These are phyloP conservation scores for Prunella vulgaris DNA, from an alignment of 257 asterid species.

Conservation along the genomic window DNA sequence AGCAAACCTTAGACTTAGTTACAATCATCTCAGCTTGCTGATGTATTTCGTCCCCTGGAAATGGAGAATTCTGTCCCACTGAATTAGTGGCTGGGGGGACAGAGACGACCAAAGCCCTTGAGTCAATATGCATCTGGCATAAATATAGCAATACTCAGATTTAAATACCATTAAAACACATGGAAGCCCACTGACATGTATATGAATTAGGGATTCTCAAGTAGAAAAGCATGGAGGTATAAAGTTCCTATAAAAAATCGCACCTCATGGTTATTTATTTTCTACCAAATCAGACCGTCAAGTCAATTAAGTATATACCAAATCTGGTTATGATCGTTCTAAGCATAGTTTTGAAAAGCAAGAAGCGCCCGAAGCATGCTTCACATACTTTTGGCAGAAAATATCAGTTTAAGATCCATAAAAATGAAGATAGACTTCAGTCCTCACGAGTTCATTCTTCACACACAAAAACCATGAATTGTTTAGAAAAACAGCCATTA, in stretches of 20 bases:
- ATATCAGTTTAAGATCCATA: too few relatives aligned
- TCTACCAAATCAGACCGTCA: neutral
- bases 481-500: too few relatives aligned
- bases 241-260: neutral
- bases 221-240: neutral
- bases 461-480: too few relatives aligned
- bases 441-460: too few relatives aligned
- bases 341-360: too few relatives aligned
- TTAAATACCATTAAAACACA: neutral
- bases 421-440: too few relatives aligned
- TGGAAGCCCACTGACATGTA: neutral
- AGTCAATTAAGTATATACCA: neutral
- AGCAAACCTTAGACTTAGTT: slow-evolving; percentile 44
- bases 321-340: neutral
- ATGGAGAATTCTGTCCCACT: slow-evolving; percentile 25
- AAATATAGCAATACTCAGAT: slow-evolving; percentile 9
- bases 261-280: neutral
- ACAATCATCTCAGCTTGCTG: slow-evolving; percentile 22
- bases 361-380: too few relatives aligned
- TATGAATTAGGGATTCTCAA: neutral
- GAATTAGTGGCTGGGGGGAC: slow-evolving; percentile 20
- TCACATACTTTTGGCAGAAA: too few relatives aligned
- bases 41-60: slow-evolving; percentile 24
- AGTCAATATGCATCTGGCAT: slow-evolving; percentile 23
- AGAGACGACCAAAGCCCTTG: slow-evolving; percentile 28